A percentile compares a stretch with the other conserved stretches of the same genome.
Conservation (phyloP, 352 stramenopile genomes). For the Hyaloperonospora arabidopsidis region DNA sequence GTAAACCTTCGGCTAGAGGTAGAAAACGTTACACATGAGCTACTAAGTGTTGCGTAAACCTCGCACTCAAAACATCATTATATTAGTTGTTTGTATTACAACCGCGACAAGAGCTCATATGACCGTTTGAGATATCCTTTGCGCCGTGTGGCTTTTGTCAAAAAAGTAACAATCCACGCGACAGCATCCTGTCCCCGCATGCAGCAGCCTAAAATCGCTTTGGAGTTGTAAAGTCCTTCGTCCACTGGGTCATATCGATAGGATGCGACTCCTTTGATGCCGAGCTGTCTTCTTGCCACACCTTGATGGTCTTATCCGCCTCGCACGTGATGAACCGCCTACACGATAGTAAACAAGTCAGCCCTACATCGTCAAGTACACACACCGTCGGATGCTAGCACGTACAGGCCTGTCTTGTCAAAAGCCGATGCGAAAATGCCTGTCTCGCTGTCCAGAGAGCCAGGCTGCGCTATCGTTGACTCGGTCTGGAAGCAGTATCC, state of each 20-base stretch:
- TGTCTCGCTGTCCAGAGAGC: constrained; percentile 96
- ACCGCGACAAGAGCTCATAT: too few relatives aligned
- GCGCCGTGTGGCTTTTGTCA: too few relatives aligned
- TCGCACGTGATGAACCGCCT: constrained; percentile 97
- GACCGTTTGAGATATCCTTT: too few relatives aligned
- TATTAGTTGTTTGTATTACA: too few relatives aligned
- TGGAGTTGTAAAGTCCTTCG: constrained; percentile 86
- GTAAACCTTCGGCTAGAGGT: too few relatives aligned
- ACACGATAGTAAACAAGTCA: constrained; percentile 27
- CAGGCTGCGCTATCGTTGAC: constrained; percentile 90
- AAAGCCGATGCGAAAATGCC: constrained; percentile 96
- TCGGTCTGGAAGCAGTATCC: constrained; percentile 96
- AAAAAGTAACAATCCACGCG: too few relatives aligned
- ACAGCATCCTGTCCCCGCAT: not conserved
- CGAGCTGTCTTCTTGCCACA: constrained; percentile 95
- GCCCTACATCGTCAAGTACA: not conserved
- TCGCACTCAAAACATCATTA: too few relatives aligned
- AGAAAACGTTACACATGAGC: too few relatives aligned
- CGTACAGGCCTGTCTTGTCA: constrained; percentile 92
- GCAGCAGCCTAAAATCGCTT: constrained; percentile 56
- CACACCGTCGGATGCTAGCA: constrained; percentile 8
- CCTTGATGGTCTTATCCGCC: constrained; percentile 99
- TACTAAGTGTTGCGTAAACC: too few relatives aligned
- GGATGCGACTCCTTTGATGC: constrained; percentile 94
- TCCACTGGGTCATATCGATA: constrained; percentile 97